These are phyloP conservation scores for Ceratocystis diversiconidia DNA, from an alignment of 2,329 filamentous ascomycete genomes.

Conservation along the genomic window DNA sequence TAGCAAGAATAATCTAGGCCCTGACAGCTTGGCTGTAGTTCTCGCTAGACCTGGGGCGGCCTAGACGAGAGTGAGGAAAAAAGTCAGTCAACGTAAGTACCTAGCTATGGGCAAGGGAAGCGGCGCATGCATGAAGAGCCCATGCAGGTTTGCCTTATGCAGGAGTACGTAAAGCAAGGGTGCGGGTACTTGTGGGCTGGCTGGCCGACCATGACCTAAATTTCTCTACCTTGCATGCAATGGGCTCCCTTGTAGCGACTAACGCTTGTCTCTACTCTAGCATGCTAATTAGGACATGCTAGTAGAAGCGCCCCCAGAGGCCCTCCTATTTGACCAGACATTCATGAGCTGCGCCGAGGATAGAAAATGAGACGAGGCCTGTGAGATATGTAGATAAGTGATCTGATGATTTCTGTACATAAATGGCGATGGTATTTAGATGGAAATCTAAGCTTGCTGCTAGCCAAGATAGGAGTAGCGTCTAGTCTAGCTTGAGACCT, in stretches of 20 bases:
- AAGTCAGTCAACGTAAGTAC: neutral
- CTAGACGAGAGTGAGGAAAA: neutral
- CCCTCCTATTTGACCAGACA: neutral
- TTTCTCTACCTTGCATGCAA: neutral
- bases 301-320: neutral
- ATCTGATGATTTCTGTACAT: neutral
- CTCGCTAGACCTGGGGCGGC: neutral
- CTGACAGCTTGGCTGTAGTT: neutral
- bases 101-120: constrained; percentile 1
- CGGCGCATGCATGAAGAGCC: constrained; percentile 5
- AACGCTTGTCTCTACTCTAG: neutral
- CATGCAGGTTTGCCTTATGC: constrained; percentile 6
- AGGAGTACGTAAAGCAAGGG: neutral
- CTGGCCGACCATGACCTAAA: neutral
- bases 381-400: neutral
- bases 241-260: neutral
- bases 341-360: neutral
- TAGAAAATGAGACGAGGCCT: neutral
- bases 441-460: neutral
- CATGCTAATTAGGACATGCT: neutral
- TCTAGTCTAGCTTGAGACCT: constrained; percentile 1
- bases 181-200: neutral
- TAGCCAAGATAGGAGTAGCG: constrained; percentile 1
- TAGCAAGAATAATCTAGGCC: neutral
- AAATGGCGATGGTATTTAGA: neutral